phyloP scores from a whole-genome alignment of 306 rosid genomes.

The Neltuma alba region DNA sequence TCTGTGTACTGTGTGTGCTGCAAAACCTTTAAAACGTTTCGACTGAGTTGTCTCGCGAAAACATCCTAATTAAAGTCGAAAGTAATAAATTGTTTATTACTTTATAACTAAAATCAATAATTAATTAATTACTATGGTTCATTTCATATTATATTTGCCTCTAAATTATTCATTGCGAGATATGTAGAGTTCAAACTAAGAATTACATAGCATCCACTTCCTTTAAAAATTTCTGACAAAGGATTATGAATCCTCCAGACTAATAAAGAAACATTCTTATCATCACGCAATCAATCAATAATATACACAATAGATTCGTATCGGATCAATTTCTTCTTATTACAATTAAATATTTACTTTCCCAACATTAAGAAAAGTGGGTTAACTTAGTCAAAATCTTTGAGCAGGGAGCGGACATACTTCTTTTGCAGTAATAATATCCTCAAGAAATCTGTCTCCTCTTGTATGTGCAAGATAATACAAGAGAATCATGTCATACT shows the following conservation, averaged over 20 bases:
- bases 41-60: background rate
- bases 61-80: background rate
- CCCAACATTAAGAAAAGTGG: background rate
- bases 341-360: no score
- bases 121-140: slow-evolving; percentile 26
- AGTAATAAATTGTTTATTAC: background rate
- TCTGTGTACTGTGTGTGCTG: background rate
- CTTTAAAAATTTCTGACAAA: no score
- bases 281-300: slow-evolving; percentile 9
- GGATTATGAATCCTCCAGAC: no score
- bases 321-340: no score
- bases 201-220: no score
- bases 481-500: no score
- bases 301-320: background rate
- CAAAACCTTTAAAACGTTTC: background rate
- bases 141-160: slow-evolving; percentile 8
- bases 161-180: slow-evolving; percentile 10
- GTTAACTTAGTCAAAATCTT: background rate
- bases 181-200: no score
- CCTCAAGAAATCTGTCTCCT: background rate
- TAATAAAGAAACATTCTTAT: no score
- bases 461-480: no score
- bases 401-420: background rate
- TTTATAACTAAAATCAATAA: background rate
- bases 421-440: background rate